Evolutionary conservation across 208 protist genomes (phyloP).

Genomic region (Acanthamoeba healyi): DNA sequence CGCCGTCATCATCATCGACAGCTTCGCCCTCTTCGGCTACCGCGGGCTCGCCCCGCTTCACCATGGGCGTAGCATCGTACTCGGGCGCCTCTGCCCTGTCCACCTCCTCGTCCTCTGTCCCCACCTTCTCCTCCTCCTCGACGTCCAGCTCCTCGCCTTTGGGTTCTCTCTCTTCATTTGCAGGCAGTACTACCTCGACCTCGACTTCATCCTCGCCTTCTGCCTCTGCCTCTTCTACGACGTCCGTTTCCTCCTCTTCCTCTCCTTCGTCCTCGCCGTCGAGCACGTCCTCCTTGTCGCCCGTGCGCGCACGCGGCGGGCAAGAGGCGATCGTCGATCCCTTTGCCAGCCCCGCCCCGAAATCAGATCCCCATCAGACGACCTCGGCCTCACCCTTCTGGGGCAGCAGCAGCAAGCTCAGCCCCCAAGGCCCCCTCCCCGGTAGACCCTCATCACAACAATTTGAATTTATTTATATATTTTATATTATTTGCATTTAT

Average conservation of each 20-base stretch:
- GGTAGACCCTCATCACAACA: background rate
- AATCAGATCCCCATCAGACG: background rate
- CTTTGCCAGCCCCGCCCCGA: background rate
- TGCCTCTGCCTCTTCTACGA: background rate
- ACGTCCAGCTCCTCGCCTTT: background rate
- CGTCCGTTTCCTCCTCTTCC: conserved; percentile 3
- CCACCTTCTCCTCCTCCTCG: background rate
- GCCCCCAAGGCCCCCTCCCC: background rate
- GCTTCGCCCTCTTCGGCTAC: background rate
- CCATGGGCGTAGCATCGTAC: background rate
- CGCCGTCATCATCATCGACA: background rate
- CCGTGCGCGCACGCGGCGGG: background rate
- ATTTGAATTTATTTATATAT: background rate
- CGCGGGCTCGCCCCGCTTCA: background rate
- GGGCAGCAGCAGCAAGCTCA: background rate
- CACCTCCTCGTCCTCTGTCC: background rate
- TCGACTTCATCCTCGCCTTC: background rate
- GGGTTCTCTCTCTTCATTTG: background rate
- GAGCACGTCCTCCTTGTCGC: background rate
- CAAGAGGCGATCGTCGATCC: background rate
- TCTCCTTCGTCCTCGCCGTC: background rate
- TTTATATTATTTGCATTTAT: background rate
- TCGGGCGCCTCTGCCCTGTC: background rate
- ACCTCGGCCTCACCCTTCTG: background rate
- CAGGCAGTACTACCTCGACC: background rate